Evolutionary conservation across 1,139 yeast genomes (phyloP), one percentile per base, ranked within the genome.

Genomic region (Scheffersomyces cryptocercus): DNA sequence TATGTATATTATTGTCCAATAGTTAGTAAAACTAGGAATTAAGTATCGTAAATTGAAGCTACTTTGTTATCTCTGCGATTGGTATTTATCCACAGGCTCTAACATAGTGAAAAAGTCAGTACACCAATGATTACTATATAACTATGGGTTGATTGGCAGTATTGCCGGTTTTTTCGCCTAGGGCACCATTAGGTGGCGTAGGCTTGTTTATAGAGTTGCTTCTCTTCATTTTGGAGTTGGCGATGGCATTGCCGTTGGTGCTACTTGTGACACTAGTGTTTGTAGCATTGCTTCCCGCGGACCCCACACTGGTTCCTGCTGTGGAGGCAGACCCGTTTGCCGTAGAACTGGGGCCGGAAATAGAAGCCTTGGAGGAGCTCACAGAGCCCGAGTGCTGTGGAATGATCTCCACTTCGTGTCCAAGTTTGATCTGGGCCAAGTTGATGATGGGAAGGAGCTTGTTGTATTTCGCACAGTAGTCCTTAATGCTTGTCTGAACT

Each of bases 391-490:
- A 6, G 26, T 51, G 40, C 28, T 42, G 51, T 14, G 67, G 65
- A 28, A 61, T 56, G 3, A 57, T 61, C 49, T 74, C 79, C 26
- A 68, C 77, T 35, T 73, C 79, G 43, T 73, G 73, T 1, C 79
- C 79, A 42, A 74, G 59, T 47, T 73, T 75, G 34, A 75, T 70
- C 53, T 78, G 82, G 1, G 82, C 70, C 49, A 75, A 66, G 47
- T 77, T 71, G 35, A 79, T 75, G 31, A 79, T 67, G 2, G 82
- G 83, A 3, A 76, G 59, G 14, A 77, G 56, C 47, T 70, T 65
- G 45, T 70, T 73, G 52, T 77, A 78, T 44, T 75, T 68, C 4
- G 54, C 61, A 49, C 77, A 70, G 46, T 77, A 78, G 6, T 68
- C 72, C 36, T 65, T 67, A 31, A 77, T 74, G 42, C 68, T 65